Percentiles rank a stretch among this genome's conserved stretches.
Conservation (phyloP, 2,329 filamentous ascomycete species). For the Pyricularia pennisetigena region DNA sequence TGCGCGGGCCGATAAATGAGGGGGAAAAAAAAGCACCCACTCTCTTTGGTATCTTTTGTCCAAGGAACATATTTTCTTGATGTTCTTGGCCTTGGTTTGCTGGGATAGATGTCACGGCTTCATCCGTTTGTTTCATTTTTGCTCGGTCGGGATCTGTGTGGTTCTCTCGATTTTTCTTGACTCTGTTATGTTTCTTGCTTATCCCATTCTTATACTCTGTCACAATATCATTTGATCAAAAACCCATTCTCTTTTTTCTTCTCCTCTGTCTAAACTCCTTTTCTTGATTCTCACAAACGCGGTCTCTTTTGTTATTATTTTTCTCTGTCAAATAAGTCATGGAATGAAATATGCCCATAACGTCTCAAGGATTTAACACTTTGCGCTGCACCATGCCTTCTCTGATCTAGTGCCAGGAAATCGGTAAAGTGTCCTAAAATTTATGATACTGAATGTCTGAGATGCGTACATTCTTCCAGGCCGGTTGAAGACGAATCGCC, state of each 20-base stretch:
- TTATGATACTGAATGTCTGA: background rate
- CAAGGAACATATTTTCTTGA: background rate
- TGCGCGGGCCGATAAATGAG: background rate
- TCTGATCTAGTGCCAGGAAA: background rate
- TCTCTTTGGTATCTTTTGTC: background rate
- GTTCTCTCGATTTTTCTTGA: background rate
- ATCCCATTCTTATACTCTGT: background rate
- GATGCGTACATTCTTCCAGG: no score
- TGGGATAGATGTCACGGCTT: background rate
- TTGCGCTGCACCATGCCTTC: background rate
- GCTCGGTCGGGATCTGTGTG: background rate
- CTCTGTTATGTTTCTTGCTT: background rate
- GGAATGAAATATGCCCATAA: background rate
- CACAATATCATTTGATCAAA: background rate
- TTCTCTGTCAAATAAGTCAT: background rate
- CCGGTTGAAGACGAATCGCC: no score
- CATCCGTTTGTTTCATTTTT: background rate
- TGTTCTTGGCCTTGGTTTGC: background rate
- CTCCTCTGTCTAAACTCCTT: slow-evolving; percentile 10
- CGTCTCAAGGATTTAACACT: background rate
- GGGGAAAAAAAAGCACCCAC: background rate
- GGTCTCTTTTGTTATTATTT: background rate
- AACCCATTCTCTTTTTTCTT: slow-evolving; percentile 3
- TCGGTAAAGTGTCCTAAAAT: background rate
- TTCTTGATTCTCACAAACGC: slow-evolving; percentile 4